phyloP scores from a whole-genome alignment of 2,329 filamentous ascomycete species.

The Xylariaceae sp. region DNA sequence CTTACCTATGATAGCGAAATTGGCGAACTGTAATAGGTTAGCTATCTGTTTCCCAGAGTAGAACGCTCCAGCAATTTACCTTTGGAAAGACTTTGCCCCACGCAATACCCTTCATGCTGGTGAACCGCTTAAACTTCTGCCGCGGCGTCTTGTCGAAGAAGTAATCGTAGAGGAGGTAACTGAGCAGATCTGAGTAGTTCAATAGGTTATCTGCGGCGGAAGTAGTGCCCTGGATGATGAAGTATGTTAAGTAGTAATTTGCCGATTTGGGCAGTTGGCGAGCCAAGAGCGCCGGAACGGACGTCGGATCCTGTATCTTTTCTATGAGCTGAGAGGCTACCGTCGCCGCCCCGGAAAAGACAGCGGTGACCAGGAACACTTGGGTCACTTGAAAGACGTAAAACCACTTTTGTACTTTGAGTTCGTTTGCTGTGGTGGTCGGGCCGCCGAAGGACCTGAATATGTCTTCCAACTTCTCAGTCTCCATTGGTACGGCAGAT shows the following conservation, averaged over 20 bases:
- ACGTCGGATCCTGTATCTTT: slow-evolving; percentile 18
- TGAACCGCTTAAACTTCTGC: slow-evolving; percentile 61
- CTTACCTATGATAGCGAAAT: slow-evolving; percentile 26
- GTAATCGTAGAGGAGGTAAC: slow-evolving; percentile 55
- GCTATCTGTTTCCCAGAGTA: slow-evolving; percentile 2
- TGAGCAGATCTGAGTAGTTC: slow-evolving; percentile 51
- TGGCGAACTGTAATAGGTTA: slow-evolving; percentile 19
- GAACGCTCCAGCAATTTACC: slow-evolving; percentile 7
- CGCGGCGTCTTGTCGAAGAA: slow-evolving; percentile 64
- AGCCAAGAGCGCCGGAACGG: slow-evolving; percentile 46
- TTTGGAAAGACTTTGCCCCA: slow-evolving; percentile 65
- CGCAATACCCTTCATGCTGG: slow-evolving; percentile 50
- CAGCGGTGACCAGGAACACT: slow-evolving; percentile 74
- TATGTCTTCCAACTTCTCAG: slow-evolving; percentile 38
- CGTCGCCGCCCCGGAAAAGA: slow-evolving; percentile 53
- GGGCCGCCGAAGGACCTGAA: slow-evolving; percentile 65
- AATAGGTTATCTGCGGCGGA: slow-evolving; percentile 60
- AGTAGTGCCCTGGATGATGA: slow-evolving; percentile 65
- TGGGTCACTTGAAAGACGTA: slow-evolving; percentile 77
- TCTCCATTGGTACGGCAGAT: background rate
- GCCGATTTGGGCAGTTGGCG: slow-evolving; percentile 59
- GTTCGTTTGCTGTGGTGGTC: slow-evolving; percentile 62
- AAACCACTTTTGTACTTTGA: slow-evolving; percentile 72
- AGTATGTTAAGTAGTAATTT: slow-evolving; percentile 74
- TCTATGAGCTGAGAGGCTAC: slow-evolving; percentile 19